Percentiles rank a stretch among this genome's conserved stretches.
Conservation (phyloP, 768 basidiomycete species). For the Boletales sp. region DNA sequence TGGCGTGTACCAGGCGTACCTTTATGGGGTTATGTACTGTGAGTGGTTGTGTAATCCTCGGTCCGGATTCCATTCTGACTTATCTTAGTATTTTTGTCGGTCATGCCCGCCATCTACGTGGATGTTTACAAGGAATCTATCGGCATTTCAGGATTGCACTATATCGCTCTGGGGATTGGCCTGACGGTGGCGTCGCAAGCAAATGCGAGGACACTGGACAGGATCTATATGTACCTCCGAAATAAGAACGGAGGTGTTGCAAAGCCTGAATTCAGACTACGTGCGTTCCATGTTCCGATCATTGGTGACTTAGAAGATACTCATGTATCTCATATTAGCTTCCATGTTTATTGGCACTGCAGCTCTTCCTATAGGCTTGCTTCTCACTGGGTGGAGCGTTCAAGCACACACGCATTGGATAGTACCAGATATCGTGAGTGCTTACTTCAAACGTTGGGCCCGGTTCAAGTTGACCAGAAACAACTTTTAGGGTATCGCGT, state of each 20-base stretch:
- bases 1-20: constrained; percentile 64
- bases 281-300: constrained; percentile 25
- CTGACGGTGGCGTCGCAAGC: constrained; percentile 47
- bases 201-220: constrained; percentile 57
- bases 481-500: constrained; percentile 46
- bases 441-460: background rate
- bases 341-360: constrained; percentile 57
- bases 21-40: constrained; percentile 64
- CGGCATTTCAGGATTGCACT: constrained; percentile 66
- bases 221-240: constrained; percentile 47
- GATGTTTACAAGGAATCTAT: constrained; percentile 48
- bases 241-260: constrained; percentile 50
- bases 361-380: constrained; percentile 60
- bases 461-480: background rate
- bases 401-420: constrained; percentile 63
- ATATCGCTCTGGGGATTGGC: constrained; percentile 68
- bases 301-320: background rate
- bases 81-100: constrained; percentile 61
- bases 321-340: constrained; percentile 32
- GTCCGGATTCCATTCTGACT: background rate
- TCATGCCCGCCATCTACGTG: constrained; percentile 56
- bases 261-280: constrained; percentile 52
- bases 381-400: constrained; percentile 71
- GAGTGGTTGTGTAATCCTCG: constrained; percentile 18
- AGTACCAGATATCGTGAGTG: constrained; percentile 57